phyloP scores from a whole-genome alignment of 2,329 filamentous ascomycete genomes.

The Trichoderma endophyticum region DNA sequence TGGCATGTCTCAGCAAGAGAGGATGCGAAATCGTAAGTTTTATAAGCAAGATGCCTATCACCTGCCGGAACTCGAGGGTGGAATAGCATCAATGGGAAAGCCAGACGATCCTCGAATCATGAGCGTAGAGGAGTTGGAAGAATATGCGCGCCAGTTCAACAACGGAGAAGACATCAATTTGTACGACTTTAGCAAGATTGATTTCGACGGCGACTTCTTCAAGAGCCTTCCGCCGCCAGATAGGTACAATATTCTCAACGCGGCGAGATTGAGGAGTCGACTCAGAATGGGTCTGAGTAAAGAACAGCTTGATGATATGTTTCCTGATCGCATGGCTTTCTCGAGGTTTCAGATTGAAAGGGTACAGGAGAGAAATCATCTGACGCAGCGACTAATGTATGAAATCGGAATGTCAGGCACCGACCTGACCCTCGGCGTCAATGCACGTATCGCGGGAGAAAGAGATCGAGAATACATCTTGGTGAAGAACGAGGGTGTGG shows the following conservation, averaged over 20 bases:
- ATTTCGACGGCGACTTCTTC: conserved; percentile 96
- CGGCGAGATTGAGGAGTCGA: conserved; percentile 80
- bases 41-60: conserved; percentile 94
- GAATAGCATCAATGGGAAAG: conserved; percentile 80
- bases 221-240: conserved; percentile 84
- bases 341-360: conserved; percentile 95
- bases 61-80: conserved; percentile 77
- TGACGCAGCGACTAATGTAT: conserved; percentile 93
- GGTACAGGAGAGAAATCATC: conserved; percentile 85
- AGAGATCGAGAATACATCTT: conserved; percentile 91
- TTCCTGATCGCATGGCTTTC: conserved; percentile 95
- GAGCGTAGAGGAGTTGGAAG: conserved; percentile 89
- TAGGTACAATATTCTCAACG: conserved; percentile 96
- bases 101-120: conserved; percentile 94
- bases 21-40: conserved; percentile 71
- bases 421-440: conserved; percentile 65
- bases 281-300: conserved; percentile 95
- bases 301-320: conserved; percentile 94
- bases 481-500: conserved; percentile 90
- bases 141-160: conserved; percentile 90
- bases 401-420: conserved; percentile 84
- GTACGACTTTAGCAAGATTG: conserved; percentile 98
- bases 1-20: conserved; percentile 74
- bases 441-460: conserved; percentile 73
- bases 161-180: conserved; percentile 85